Evolutionary conservation across 23 red algal genomes (phyloP).

Genomic region (Pyropia yezoensis): DNA sequence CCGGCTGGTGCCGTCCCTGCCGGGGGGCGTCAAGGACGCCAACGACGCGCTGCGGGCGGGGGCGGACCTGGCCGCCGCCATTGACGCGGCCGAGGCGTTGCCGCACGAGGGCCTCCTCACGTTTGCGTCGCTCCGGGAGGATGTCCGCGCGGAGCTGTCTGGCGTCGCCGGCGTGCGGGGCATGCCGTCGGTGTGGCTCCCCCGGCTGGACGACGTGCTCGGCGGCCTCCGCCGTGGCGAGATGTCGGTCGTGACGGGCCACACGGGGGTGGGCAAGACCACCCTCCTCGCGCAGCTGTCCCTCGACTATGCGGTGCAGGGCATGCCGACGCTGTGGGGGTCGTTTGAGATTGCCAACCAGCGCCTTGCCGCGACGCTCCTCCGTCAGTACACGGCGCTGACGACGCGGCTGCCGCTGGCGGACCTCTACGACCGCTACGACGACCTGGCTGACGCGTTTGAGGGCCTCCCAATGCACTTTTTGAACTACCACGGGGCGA

Average conservation of each 20-base stretch:
- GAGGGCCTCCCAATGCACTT: slow-evolving; percentile 79
- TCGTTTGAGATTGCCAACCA: slow-evolving; percentile 74
- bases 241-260: slow-evolving; percentile 64
- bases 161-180: slow-evolving; percentile 24
- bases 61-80: slow-evolving; percentile 38
- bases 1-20: slow-evolving; percentile 20
- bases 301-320: slow-evolving; percentile 82
- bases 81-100: slow-evolving; percentile 16
- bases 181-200: slow-evolving; percentile 38
- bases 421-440: slow-evolving; percentile 19
- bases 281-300: slow-evolving; percentile 82
- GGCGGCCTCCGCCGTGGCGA: slow-evolving; percentile 82
- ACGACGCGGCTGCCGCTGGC: slow-evolving; percentile 12
- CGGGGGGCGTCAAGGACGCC: slow-evolving; percentile 51
- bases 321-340: slow-evolving; percentile 76
- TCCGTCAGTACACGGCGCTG: slow-evolving; percentile 26
- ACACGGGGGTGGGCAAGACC: slow-evolving; percentile 91
- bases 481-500: slow-evolving; percentile 68
- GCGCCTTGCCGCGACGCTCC: slow-evolving; percentile 38
- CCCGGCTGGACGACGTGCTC: slow-evolving; percentile 47
- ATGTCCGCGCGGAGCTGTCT: slow-evolving; percentile 44
- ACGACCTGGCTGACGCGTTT: slow-evolving; percentile 51
- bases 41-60: slow-evolving; percentile 67
- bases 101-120: slow-evolving; percentile 67
- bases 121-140: slow-evolving; percentile 59